Conservation (phyloP, 2,329 filamentous ascomycete species). For the Colletotrichum somersetense region DNA sequence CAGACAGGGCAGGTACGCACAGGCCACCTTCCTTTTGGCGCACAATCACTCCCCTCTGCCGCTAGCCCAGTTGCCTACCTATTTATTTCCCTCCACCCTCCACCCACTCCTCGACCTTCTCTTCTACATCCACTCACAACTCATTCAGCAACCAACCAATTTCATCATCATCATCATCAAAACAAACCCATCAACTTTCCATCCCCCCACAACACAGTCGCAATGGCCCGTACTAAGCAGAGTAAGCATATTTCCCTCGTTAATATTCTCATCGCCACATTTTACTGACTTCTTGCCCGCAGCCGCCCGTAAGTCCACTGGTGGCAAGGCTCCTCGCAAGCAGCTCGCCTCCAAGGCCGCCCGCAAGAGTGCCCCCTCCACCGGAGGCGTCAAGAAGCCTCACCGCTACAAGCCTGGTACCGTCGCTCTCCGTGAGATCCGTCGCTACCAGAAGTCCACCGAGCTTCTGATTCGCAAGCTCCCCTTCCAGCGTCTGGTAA, state of each 20-base stretch:
- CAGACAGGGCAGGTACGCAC: slow-evolving; percentile 30
- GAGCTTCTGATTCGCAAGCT: slow-evolving; percentile 95
- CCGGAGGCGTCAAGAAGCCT: slow-evolving; percentile 97
- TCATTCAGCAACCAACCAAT: slow-evolving; percentile 48
- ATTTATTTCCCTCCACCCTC: slow-evolving; percentile 48
- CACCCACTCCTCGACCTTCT: slow-evolving; percentile 42
- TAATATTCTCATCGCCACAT: too few species aligned
- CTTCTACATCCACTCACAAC: slow-evolving; percentile 57
- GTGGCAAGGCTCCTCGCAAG: slow-evolving; percentile 88
- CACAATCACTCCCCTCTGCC: slow-evolving; percentile 47
- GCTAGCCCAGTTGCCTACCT: slow-evolving; percentile 48
- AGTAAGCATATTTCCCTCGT: slow-evolving; percentile 47
- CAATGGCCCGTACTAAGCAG: slow-evolving; percentile 76
- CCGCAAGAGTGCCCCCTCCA: slow-evolving; percentile 97
- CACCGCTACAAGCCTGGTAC: slow-evolving; percentile 87
- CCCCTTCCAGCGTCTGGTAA: slow-evolving; percentile 93
- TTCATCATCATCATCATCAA: slow-evolving; percentile 47
- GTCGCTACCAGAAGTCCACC: slow-evolving; percentile 91
- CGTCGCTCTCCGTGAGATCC: slow-evolving; percentile 92
- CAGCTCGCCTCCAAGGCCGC: slow-evolving; percentile 99
- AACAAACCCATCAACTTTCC: slow-evolving; percentile 49
- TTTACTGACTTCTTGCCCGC: not conserved
- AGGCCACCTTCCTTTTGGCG: slow-evolving; percentile 36
- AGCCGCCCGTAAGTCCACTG: slow-evolving; percentile 78
- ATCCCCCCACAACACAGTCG: slow-evolving; percentile 49